Percentiles rank a stretch among this genome's conserved stretches.
These are phyloP conservation scores for Prorocentrum cordatum DNA, from an alignment of 169 alveolate genomes.

Conservation along the genomic window DNA sequence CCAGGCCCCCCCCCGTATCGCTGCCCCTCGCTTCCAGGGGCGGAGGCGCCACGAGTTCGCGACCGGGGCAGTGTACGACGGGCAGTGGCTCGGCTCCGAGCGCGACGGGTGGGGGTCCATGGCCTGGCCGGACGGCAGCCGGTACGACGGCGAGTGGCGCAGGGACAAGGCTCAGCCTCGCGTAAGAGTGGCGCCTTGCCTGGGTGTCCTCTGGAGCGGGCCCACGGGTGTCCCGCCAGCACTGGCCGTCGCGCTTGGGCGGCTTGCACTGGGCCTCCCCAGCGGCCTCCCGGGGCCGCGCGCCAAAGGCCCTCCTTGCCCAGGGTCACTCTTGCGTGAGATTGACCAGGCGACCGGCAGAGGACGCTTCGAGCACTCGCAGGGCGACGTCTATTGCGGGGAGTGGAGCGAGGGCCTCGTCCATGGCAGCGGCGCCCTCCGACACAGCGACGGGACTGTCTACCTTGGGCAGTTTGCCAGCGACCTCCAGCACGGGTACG, in stretches of 20 bases:
- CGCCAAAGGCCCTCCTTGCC: no score
- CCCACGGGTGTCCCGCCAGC: no score
- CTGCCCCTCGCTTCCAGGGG: no score
- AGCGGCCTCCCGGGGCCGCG: no score
- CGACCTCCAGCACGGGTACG: neutral
- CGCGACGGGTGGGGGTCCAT: neutral
- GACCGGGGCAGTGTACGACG: neutral
- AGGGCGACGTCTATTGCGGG: neutral
- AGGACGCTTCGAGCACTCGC: neutral
- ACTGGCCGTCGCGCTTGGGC: no score
- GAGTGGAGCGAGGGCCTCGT: neutral
- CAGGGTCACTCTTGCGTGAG: no score
- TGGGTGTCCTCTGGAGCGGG: neutral
- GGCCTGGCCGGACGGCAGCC: neutral
- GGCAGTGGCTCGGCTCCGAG: neutral
- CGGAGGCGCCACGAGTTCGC: neutral
- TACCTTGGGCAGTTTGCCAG: neutral
- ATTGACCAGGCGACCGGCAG: no score
- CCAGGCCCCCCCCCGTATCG: no score
- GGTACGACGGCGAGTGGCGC: conserved; percentile 7
- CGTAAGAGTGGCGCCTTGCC: no score
- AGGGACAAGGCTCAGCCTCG: neutral
- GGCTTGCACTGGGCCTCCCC: no score
- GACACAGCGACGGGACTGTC: neutral
- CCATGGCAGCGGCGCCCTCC: neutral